Conservation (phyloP, 2,329 filamentous ascomycete genomes). For the Fusarium sororula region DNA sequence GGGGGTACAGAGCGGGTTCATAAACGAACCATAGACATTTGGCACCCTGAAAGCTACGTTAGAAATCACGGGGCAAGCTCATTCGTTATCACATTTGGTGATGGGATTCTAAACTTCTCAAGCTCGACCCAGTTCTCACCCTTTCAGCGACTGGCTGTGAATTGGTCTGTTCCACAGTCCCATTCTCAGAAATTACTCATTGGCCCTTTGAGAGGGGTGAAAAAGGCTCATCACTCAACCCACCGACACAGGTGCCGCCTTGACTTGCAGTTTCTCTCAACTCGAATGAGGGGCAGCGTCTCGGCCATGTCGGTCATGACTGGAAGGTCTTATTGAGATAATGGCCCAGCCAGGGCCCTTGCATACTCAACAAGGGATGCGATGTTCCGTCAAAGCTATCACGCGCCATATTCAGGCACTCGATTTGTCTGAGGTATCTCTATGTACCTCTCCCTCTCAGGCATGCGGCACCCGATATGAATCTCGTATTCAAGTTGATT, state of each 20-base stretch:
- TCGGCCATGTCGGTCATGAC: constrained; percentile 24
- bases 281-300: constrained; percentile 23
- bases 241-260: constrained; percentile 12
- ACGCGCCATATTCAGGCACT: not conserved
- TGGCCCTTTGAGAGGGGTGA: not conserved
- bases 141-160: constrained; percentile 6
- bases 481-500: constrained; percentile 27
- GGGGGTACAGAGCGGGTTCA: constrained; percentile 21
- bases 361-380: not conserved
- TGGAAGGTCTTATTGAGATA: constrained; percentile 15
- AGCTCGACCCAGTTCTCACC: not conserved
- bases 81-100: constrained; percentile 5
- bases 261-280: constrained; percentile 1
- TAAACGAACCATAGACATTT: constrained; percentile 5
- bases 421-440: constrained; percentile 8
- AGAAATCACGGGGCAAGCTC: constrained; percentile 8
- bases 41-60: constrained; percentile 11
- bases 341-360: constrained; percentile 13
- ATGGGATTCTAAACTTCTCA: constrained; percentile 15
- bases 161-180: constrained; percentile 2
- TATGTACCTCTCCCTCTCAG: not conserved
- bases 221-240: constrained; percentile 12
- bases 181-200: constrained; percentile 5
- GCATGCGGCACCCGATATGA: constrained; percentile 14
- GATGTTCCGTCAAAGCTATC: constrained; percentile 18